Base-by-base conservation (phyloP, 2,329 filamentous ascomycete species). In the Ilyonectria sp. region DNA sequence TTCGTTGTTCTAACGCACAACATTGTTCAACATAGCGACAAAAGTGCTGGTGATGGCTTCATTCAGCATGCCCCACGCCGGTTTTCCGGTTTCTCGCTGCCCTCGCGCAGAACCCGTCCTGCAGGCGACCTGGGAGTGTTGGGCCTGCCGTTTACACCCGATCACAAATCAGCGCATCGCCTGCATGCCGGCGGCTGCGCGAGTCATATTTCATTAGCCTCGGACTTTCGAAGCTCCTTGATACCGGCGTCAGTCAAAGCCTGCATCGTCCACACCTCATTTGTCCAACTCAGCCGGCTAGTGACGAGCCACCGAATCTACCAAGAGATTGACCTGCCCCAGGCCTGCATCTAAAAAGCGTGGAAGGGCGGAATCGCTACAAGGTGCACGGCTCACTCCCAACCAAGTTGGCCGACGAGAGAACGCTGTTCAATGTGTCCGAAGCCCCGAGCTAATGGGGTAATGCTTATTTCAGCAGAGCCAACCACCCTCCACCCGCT, bases 141-240 rank as follows among this genome's bases (percentile, higher is more conserved):
- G 47, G 55, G 23, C 35, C 53, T 63, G 55, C 60, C 62, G 55
- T 31, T 37, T 40, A 33, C 65, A 56, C 55, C 65, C 60, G 60
- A 64, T 60, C 54, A 60, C 50, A 67, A 64, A 67, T 56, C 43
- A 46, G 61, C 56, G 29, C 68, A 43, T 68, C 65, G 63, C 62
- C 62, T 70, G 68, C 69, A 68, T 43, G 63, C 59, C 55, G 59
- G 60, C 69, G 60, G 53, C 68, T 68, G 68, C 63, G 71, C 74
- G 74, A 76, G 74, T 76, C 74, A 75, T 68, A 70, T 63, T 43
- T 47, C 44, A 66, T 68, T 76, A 75, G 74, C 65, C 70, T 69
- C 71, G 69, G 72, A 31, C 52, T 54, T 69, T 69, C 69, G 46
- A 63, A 67, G 58, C 63, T 68, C 65, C 50, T 67, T 72, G 66